These are phyloP conservation scores for Tulasnella sp. DNA, from an alignment of 768 basidiomycete genomes.

Conservation along the genomic window DNA sequence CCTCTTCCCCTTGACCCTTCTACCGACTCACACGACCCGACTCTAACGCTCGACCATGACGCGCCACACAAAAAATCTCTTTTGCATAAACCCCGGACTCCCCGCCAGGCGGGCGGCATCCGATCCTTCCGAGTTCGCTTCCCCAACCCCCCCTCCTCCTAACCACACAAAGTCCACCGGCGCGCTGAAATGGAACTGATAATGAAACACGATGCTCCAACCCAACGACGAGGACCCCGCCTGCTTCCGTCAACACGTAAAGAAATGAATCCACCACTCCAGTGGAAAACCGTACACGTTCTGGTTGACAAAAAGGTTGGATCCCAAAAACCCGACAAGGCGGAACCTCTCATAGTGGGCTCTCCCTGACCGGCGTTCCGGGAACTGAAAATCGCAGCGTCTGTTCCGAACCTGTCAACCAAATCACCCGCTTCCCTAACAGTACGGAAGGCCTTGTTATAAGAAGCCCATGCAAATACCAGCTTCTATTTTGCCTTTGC, in stretches of 20 bases:
- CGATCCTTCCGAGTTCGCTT: neutral
- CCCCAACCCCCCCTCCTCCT: neutral
- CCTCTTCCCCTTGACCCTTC: neutral
- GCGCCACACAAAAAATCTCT: neutral
- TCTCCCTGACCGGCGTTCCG: neutral
- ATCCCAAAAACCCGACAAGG: neutral
- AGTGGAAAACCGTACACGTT: neutral
- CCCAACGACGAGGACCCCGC: constrained; percentile 1
- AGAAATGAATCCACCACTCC: neutral
- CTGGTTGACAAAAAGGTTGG: neutral
- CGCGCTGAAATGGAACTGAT: neutral
- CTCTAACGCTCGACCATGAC: neutral
- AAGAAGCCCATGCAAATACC: neutral
- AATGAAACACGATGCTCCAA: neutral
- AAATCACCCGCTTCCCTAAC: neutral
- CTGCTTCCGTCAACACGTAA: neutral
- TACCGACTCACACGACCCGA: constrained; percentile 1
- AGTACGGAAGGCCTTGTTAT: neutral
- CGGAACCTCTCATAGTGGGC: constrained; percentile 5
- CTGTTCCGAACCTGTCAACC: neutral
- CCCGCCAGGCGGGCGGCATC: neutral
- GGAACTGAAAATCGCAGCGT: neutral
- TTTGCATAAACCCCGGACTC: constrained; percentile 1
- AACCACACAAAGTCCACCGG: neutral
- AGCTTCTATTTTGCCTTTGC: neutral